Evolutionary conservation across 371 early-diverging fungal genomes (phyloP), one percentile per base, ranked within the genome.

Genomic region (Saksenaea vasiformis): DNA sequence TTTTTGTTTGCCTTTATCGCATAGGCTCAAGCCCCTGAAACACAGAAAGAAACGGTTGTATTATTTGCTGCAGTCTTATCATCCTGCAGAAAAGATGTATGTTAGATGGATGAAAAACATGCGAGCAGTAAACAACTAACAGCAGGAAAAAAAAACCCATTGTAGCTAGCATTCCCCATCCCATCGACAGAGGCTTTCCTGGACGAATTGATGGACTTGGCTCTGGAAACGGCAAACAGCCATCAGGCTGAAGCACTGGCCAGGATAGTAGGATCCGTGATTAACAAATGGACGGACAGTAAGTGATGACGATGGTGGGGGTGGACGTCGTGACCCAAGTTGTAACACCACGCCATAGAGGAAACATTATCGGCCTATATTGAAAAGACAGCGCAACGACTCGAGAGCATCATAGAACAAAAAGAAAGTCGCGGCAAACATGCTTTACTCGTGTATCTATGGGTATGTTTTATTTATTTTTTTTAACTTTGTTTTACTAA

Each of bases 271-370:
- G 88, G 85, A 0, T 86, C 88, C 0, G 56, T 87, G 9, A 60
- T 88, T 53, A 90, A 90, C 76, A 88, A 90, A 66, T 85, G 77
- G 77, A 71, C 70, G 62, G 76, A 83, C 56, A 85, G 85, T 77
- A 74, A 75, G 64, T 44, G 44, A 14, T 35, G 31, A 31, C n/a
- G 22, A 9, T 37, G 3, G 37, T 8, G 9, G 10, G 26, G 31
- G 14, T 24, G 24, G 38, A 44, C 8, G 24, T 37, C 44, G 7
- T 11, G 22, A 14, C 31, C 62, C n/a, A n/a, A 39, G 19, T 0
- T 1, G 19, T 35, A 35, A 34, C 17, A 41, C 7, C 27, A 14
- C 54, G 37, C 37, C 31, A 31, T 62, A 83, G 82, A 67, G 60
- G 54, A 65, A 26, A 66, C 71, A 2, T 38, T 75, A 58, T 65